A percentile compares a stretch with the other conserved stretches of the same genome.
Conservation (phyloP, 176 grass and related monocot genomes). For the Rhipidocladum racemiflorum region DNA sequence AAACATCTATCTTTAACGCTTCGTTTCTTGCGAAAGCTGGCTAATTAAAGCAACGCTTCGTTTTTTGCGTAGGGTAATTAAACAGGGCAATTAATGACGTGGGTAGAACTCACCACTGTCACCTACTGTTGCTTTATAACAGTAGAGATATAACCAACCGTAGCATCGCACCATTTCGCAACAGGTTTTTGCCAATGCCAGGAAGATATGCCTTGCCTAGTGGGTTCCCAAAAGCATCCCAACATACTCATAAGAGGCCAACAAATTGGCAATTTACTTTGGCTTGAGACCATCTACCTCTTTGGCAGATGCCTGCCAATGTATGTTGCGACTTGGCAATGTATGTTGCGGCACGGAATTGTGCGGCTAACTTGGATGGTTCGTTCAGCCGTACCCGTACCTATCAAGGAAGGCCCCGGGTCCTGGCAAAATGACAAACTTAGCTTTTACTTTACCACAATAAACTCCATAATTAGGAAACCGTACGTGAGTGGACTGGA, state of each 20-base stretch:
- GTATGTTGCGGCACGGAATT: not conserved
- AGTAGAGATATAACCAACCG: too few relatives aligned
- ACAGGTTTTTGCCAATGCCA: too few relatives aligned
- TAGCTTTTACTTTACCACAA: conserved; percentile 35
- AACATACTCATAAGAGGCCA: not conserved
- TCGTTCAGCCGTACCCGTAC: conserved; percentile 23
- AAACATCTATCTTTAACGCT: too few relatives aligned
- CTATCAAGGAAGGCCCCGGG: conserved; percentile 21
- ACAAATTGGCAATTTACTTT: not conserved
- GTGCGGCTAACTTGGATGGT: too few relatives aligned
- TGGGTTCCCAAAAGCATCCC: not conserved
- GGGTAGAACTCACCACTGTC: too few relatives aligned
- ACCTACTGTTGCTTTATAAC: too few relatives aligned
- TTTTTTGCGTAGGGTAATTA: too few relatives aligned
- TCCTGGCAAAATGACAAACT: conserved; percentile 42
- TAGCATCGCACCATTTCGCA: too few relatives aligned
- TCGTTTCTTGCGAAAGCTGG: too few relatives aligned
- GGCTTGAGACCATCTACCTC: not conserved
- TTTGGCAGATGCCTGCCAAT: not conserved
- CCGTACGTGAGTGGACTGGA: not conserved
- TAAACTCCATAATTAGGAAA: conserved; percentile 1
- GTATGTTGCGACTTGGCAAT: not conserved
- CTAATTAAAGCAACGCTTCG: too few relatives aligned
- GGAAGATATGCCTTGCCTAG: not conserved
- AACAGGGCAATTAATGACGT: too few relatives aligned